Percentiles rank a stretch among this genome's conserved stretches.
phyloP scores from a whole-genome alignment of 441 rosid genomes.

The Jatropha podagrica region DNA sequence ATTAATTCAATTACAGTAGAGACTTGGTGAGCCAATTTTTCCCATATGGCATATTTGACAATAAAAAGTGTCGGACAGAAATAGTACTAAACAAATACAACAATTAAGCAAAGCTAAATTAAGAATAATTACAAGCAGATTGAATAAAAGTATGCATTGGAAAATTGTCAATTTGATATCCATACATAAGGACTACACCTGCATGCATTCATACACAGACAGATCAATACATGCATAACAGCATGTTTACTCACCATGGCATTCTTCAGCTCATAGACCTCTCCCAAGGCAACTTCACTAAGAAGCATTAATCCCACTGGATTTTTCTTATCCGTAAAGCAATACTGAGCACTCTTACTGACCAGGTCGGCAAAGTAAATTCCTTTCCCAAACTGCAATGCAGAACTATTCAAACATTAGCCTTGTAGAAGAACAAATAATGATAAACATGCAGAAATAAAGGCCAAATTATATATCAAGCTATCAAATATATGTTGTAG shows the following conservation, averaged over 20 bases:
- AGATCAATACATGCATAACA: not conserved
- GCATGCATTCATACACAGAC: not conserved
- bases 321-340: constrained; percentile 72
- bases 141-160: not conserved
- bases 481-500: not conserved
- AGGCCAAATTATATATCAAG: not conserved
- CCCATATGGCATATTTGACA: not conserved
- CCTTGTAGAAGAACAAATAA: constrained; percentile 10
- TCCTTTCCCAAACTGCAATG: constrained; percentile 92
- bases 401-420: constrained; percentile 22
- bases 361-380: constrained; percentile 96
- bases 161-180: not conserved
- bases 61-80: not conserved
- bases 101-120: not conserved
- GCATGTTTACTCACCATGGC: constrained; percentile 58
- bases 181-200: not conserved
- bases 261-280: constrained; percentile 71
- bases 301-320: constrained; percentile 94
- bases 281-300: constrained; percentile 95
- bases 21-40: not conserved
- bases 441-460: not conserved
- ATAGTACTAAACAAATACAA: not conserved
- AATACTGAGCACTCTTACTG: constrained; percentile 99
- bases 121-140: not conserved
- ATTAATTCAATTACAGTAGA: not conserved